Conservation (phyloP, 2,329 filamentous ascomycete genomes). For the Plectosphaerella plurivora region DNA sequence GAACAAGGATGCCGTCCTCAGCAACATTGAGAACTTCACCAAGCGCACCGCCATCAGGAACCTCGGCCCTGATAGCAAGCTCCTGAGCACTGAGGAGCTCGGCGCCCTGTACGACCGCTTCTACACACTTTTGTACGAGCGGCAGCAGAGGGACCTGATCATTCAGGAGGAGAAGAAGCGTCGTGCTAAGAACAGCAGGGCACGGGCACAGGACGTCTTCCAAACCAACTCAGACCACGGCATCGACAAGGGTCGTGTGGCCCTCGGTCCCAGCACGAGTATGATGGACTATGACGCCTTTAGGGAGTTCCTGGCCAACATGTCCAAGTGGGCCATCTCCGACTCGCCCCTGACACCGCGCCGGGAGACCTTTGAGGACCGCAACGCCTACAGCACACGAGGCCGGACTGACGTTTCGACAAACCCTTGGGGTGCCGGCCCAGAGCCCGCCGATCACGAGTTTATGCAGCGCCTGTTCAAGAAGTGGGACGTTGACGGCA, state of each 20-base stretch:
- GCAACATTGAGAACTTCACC: constrained; percentile 95
- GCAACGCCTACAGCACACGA: constrained; percentile 34
- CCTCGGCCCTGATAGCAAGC: constrained; percentile 91
- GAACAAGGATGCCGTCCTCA: constrained; percentile 90
- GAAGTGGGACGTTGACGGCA: constrained; percentile 79
- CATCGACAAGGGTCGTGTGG: constrained; percentile 80
- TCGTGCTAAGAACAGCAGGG: constrained; percentile 56
- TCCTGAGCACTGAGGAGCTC: constrained; percentile 78
- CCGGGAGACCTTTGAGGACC: constrained; percentile 42
- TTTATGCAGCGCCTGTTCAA: constrained; percentile 85
- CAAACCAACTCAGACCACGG: constrained; percentile 38
- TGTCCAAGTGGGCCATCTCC: constrained; percentile 89
- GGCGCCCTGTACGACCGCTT: constrained; percentile 91
- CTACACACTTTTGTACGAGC: constrained; percentile 86
- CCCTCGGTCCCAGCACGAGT: constrained; percentile 81
- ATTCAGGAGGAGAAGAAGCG: constrained; percentile 72
- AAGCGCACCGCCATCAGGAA: constrained; percentile 96
- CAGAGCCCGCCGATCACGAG: constrained; percentile 83
- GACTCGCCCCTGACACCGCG: constrained; percentile 67
- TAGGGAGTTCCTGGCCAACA: constrained; percentile 83
- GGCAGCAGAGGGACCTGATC: constrained; percentile 75
- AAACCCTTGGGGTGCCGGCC: constrained; percentile 52
- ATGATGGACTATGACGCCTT: constrained; percentile 98
- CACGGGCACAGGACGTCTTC: constrained; percentile 35
- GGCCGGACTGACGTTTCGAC: constrained; percentile 14